phyloP scores from a whole-genome alignment of 2,329 filamentous ascomycete species.

The Alternaria brassicae region DNA sequence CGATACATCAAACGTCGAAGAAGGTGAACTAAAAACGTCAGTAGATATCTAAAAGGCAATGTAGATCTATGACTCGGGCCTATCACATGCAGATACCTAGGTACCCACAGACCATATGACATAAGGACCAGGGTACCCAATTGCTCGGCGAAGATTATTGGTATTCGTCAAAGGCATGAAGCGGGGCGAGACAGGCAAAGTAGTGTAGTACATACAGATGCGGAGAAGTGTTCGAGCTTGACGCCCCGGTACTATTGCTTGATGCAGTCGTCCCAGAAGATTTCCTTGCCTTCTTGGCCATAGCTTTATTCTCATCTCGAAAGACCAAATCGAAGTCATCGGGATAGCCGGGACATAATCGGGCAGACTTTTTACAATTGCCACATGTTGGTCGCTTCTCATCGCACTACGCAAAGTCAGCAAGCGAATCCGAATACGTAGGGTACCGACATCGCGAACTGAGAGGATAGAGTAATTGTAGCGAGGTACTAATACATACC shows the following conservation, averaged over 20 bases:
- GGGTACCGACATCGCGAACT: neutral
- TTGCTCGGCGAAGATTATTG: neutral
- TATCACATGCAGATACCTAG: conserved; percentile 1
- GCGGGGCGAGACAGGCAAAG: neutral
- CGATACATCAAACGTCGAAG: conserved; percentile 26
- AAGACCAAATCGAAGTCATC: conserved; percentile 77
- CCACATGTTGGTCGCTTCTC: conserved; percentile 47
- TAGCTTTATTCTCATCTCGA: conserved; percentile 74
- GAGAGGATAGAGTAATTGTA: conserved; percentile 11
- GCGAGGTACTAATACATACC: conserved; percentile 55
- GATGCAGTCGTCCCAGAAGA: conserved; percentile 28
- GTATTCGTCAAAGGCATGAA: neutral
- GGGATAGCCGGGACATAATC: conserved; percentile 50
- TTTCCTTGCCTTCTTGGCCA: conserved; percentile 67
- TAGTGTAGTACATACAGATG: conserved; percentile 36
- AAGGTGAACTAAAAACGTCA: conserved; percentile 31
- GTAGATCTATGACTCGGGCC: neutral
- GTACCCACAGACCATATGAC: neutral
- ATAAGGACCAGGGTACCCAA: neutral
- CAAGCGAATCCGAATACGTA: conserved; percentile 1
- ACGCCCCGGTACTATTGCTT: conserved; percentile 23
- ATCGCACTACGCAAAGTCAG: conserved; percentile 40
- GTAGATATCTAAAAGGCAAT: conserved; percentile 8
- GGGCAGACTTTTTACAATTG: conserved; percentile 45
- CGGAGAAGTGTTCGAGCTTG: conserved; percentile 40